phyloP scores from a whole-genome alignment of 2,329 filamentous ascomycete species.

The Colletotrichum tabaci region DNA sequence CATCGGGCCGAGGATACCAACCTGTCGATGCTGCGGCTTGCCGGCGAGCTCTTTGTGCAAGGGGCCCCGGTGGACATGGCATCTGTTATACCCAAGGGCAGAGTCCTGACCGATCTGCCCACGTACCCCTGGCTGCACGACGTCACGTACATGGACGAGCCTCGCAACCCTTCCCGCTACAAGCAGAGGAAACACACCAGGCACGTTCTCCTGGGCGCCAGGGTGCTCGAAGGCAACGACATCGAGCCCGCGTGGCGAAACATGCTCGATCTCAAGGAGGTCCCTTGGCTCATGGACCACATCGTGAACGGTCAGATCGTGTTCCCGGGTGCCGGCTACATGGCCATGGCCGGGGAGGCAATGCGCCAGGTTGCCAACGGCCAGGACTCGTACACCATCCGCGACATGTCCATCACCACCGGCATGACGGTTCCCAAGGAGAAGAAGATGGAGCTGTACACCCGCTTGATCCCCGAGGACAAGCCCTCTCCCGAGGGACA shows the following conservation, averaged over 20 bases:
- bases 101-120: conserved; percentile 22
- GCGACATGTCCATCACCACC: conserved; percentile 48
- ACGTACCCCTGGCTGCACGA: conserved; percentile 34
- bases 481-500: conserved; percentile 4
- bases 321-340: conserved; percentile 31
- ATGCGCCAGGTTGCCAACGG: conserved; percentile 25
- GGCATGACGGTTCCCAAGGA: conserved; percentile 50
- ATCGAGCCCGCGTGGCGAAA: conserved; percentile 34
- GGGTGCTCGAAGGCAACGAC: conserved; percentile 29
- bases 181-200: conserved; percentile 23
- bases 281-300: conserved; percentile 33
- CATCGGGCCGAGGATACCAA: conserved; percentile 66
- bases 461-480: conserved; percentile 46
- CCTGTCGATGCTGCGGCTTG: conserved; percentile 59
- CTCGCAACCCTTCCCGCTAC: conserved; percentile 17
- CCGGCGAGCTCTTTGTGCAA: conserved; percentile 60
- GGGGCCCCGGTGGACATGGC: conserved; percentile 59
- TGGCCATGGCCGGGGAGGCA: conserved; percentile 31
- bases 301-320: conserved; percentile 32
- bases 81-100: conserved; percentile 4
- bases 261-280: conserved; percentile 33
- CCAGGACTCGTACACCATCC: conserved; percentile 47
- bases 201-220: conserved; percentile 24
- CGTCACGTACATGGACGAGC: conserved; percentile 24
- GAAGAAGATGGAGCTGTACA: conserved; percentile 50